Evolutionary conservation across 2,329 filamentous ascomycete species (phyloP).

Genomic region (Sodiomyces alkalinus): DNA sequence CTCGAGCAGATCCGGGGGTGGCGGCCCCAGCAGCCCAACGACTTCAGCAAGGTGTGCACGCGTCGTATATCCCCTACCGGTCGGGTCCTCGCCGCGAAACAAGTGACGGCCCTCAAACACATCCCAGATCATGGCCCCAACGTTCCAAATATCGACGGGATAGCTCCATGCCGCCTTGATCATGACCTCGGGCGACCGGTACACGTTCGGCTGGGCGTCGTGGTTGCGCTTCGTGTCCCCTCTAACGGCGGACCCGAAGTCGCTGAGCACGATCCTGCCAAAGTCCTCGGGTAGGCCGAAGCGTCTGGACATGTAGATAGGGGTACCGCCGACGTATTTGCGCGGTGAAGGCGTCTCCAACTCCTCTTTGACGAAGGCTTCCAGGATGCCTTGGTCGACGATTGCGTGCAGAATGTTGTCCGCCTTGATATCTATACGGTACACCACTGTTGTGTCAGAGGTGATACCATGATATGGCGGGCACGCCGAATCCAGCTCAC

Average conservation of each 20-base stretch:
- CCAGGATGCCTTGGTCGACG: slow-evolving; percentile 19
- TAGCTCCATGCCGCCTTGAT: slow-evolving; percentile 27
- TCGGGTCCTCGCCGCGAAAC: slow-evolving; percentile 24
- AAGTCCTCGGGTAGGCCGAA: slow-evolving; percentile 16
- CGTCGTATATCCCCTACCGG: slow-evolving; percentile 21
- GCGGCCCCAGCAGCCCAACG: slow-evolving; percentile 26
- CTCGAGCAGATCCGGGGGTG: slow-evolving; percentile 19
- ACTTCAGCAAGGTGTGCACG: slow-evolving; percentile 33
- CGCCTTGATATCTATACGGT: slow-evolving; percentile 18
- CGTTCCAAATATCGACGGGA: slow-evolving; percentile 35
- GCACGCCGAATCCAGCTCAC: no score
- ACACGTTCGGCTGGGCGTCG: slow-evolving; percentile 23
- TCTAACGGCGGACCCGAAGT: slow-evolving; percentile 29
- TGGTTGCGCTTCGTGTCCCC: slow-evolving; percentile 19
- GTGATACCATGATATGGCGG: no score
- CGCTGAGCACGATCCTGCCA: slow-evolving; percentile 25
- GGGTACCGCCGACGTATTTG: slow-evolving; percentile 23
- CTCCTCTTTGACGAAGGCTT: slow-evolving; percentile 21
- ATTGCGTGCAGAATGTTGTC: slow-evolving; percentile 23
- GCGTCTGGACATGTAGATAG: slow-evolving; percentile 25
- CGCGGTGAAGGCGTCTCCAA: slow-evolving; percentile 22
- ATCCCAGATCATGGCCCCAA: slow-evolving; percentile 22
- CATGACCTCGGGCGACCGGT: slow-evolving; percentile 30
- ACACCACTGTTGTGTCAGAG: neutral
- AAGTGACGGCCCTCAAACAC: slow-evolving; percentile 28